Percentiles rank a stretch among this genome's conserved stretches.
phyloP scores from a whole-genome alignment of 176 grass and related monocot genomes.

The Carex cristatella region DNA sequence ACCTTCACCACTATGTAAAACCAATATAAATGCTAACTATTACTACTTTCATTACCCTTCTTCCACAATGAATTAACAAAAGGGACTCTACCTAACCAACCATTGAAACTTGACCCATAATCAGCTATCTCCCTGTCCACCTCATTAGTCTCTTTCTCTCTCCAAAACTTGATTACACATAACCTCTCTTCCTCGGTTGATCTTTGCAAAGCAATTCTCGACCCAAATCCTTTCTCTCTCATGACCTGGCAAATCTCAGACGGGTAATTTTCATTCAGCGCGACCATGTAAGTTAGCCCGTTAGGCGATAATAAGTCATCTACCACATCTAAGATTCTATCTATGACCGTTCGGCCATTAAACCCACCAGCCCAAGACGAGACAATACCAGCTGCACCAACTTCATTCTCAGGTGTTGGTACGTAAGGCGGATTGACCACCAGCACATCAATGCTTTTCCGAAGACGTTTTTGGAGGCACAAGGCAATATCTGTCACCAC shows the following conservation, averaged over 20 bases:
- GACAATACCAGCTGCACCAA: conserved; percentile 62
- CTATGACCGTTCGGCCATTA: conserved; percentile 77
- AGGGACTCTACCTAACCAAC: conserved; percentile 13
- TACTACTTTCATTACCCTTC: not conserved
- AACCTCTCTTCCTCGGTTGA: conserved; percentile 93
- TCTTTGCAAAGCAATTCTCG: conserved; percentile 72
- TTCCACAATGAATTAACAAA: conserved; percentile 12
- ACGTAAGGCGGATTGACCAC: conserved; percentile 95
- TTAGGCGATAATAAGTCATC: conserved; percentile 65
- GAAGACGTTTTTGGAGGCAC: conserved; percentile 61
- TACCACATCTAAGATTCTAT: conserved; percentile 66
- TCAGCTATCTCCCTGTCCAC: not conserved
- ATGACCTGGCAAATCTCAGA: conserved; percentile 67
- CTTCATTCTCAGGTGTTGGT: conserved; percentile 85
- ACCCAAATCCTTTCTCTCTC: conserved; percentile 76
- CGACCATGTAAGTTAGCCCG: conserved; percentile 79
- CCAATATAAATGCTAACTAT: not conserved
- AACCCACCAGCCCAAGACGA: conserved; percentile 91
- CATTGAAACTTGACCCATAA: not conserved
- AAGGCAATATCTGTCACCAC: conserved; percentile 66
- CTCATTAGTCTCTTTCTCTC: conserved; percentile 24
- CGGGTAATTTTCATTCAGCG: conserved; percentile 84
- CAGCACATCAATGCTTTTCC: conserved; percentile 68
- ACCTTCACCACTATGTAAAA: not conserved
- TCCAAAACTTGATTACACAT: conserved; percentile 93